phyloP scores from a whole-genome alignment of 2,329 filamentous ascomycete genomes.

The Ascochyta viciae-villosae region DNA sequence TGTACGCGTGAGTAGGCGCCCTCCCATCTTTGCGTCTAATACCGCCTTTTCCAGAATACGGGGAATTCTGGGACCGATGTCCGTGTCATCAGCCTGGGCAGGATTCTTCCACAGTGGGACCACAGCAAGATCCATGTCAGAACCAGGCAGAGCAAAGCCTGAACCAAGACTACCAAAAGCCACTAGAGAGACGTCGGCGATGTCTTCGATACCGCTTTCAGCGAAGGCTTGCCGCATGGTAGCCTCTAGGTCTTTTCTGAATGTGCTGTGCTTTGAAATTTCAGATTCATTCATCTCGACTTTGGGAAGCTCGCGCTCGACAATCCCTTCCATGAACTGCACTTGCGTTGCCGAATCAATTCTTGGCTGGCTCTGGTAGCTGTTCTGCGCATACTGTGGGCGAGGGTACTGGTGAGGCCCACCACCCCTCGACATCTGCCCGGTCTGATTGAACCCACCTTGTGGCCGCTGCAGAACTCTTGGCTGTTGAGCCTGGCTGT shows the following conservation, averaged over 20 bases:
- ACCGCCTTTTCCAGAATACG: constrained; percentile 77
- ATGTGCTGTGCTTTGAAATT: constrained; percentile 73
- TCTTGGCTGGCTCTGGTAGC: constrained; percentile 24
- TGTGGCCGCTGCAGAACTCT: constrained; percentile 34
- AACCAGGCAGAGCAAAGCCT: constrained; percentile 85
- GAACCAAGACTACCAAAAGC: constrained; percentile 85
- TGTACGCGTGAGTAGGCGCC: constrained; percentile 77
- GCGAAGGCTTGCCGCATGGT: constrained; percentile 68
- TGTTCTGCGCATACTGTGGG: constrained; percentile 25
- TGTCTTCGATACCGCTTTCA: constrained; percentile 44
- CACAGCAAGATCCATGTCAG: constrained; percentile 88
- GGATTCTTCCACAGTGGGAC: constrained; percentile 63
- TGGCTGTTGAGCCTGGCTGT: constrained; percentile 18
- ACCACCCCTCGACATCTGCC: constrained; percentile 7
- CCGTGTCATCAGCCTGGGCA: constrained; percentile 28
- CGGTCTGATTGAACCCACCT: constrained; percentile 12
- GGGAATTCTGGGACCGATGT: constrained; percentile 68
- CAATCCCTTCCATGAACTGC: constrained; percentile 53
- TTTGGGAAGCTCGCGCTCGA: constrained; percentile 58
- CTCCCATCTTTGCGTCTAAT: constrained; percentile 74
- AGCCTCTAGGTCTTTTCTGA: constrained; percentile 69
- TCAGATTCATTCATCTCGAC: constrained; percentile 71
- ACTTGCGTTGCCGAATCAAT: constrained; percentile 46
- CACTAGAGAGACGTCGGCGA: constrained; percentile 67
- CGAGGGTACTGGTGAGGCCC: constrained; percentile 18